phyloP scores from a whole-genome alignment of 1,284 basidiomycete genomes.

The Entoloma clypeatum region DNA sequence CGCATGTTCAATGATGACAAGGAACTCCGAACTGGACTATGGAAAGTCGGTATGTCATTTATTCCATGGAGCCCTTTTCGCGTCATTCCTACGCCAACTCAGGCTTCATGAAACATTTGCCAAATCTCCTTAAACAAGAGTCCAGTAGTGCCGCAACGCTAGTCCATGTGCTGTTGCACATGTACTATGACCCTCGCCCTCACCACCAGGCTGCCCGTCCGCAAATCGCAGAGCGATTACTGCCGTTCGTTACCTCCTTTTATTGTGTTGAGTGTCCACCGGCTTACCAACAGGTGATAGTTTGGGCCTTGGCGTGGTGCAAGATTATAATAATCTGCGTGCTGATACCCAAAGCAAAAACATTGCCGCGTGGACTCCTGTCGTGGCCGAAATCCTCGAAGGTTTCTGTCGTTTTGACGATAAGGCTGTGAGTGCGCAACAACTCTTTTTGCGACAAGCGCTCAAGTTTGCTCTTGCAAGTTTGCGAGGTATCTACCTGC shows the following conservation, averaged over 20 bases:
- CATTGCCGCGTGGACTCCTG: slow-evolving; percentile 96
- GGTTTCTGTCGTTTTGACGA: slow-evolving; percentile 90
- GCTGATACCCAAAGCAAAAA: slow-evolving; percentile 93
- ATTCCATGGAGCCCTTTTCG: neutral
- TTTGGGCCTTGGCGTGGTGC: slow-evolving; percentile 85
- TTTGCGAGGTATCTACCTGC: slow-evolving; percentile 81
- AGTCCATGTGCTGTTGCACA: slow-evolving; percentile 86
- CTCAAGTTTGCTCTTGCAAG: slow-evolving; percentile 37
- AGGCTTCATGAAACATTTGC: slow-evolving; percentile 99
- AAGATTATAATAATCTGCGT: slow-evolving; percentile 89
- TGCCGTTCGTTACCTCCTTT: slow-evolving; percentile 68
- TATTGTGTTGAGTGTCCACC: slow-evolving; percentile 1
- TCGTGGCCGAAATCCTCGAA: slow-evolving; percentile 89
- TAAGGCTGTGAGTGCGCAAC: slow-evolving; percentile 65
- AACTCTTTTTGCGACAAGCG: neutral
- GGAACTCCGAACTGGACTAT: slow-evolving; percentile 91
- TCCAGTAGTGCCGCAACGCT: slow-evolving; percentile 95
- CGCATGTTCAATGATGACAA: slow-evolving; percentile 98
- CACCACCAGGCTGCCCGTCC: slow-evolving; percentile 80
- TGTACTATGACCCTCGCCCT: slow-evolving; percentile 91
- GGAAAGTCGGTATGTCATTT: slow-evolving; percentile 93
- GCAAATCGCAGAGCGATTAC: slow-evolving; percentile 83
- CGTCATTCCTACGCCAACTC: neutral
- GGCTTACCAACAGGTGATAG: slow-evolving; percentile 40
- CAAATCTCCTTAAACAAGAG: slow-evolving; percentile 97